Conservation (phyloP, 352 stramenopile species). For the Globisporangium paddicum region DNA sequence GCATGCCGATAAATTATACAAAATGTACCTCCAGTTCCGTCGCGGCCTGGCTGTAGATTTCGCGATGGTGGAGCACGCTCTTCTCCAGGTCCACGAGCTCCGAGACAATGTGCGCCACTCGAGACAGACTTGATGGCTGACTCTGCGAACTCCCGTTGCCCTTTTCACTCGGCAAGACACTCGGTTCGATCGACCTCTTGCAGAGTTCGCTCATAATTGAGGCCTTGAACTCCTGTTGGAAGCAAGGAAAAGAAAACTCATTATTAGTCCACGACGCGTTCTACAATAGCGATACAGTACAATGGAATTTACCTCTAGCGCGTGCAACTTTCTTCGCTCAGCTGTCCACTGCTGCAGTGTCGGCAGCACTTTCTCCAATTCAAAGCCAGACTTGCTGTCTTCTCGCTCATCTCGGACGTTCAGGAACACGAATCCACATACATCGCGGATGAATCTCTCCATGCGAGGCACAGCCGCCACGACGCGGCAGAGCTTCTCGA, state of each 20-base stretch:
- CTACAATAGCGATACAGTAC: neutral
- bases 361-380: slow-evolving; percentile 68
- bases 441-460: slow-evolving; percentile 86
- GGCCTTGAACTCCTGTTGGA: slow-evolving; percentile 48
- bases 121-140: slow-evolving; percentile 38
- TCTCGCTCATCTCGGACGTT: slow-evolving; percentile 21
- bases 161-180: slow-evolving; percentile 18
- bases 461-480: slow-evolving; percentile 75
- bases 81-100: slow-evolving; percentile 85
- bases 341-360: slow-evolving; percentile 67
- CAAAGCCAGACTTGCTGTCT: slow-evolving; percentile 22
- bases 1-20: neutral
- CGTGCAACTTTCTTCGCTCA: slow-evolving; percentile 48
- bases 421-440: slow-evolving; percentile 72
- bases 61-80: slow-evolving; percentile 66
- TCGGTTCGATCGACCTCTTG: slow-evolving; percentile 50
- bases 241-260: no score
- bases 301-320: slow-evolving; percentile 36
- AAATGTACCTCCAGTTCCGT: slow-evolving; percentile 60
- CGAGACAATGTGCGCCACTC: slow-evolving; percentile 60
- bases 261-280: neutral
- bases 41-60: slow-evolving; percentile 81
- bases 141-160: slow-evolving; percentile 8
- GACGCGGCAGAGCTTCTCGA: slow-evolving; percentile 80
- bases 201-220: slow-evolving; percentile 54